phyloP scores from a whole-genome alignment of 2,329 filamentous ascomycete genomes.

The Colletotrichum orchidophilum region DNA sequence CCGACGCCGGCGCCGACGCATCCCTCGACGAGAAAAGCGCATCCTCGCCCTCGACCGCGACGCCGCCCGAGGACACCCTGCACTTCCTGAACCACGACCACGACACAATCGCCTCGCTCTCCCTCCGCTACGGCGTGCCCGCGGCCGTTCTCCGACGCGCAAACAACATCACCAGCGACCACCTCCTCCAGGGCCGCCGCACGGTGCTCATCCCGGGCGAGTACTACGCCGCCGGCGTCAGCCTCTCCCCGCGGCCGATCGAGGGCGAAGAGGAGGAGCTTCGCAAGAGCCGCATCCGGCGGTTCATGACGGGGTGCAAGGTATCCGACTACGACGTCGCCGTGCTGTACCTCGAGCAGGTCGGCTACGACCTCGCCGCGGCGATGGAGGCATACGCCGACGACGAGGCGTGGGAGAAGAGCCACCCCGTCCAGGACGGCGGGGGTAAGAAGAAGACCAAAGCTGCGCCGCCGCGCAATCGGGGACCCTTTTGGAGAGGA shows the following conservation, averaged over 20 bases:
- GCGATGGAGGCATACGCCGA: slow-evolving; percentile 73
- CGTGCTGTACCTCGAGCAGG: slow-evolving; percentile 77
- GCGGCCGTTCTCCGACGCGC: slow-evolving; percentile 67
- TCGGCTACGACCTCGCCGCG: slow-evolving; percentile 70
- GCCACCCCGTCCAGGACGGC: slow-evolving; percentile 64
- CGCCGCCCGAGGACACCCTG: slow-evolving; percentile 68
- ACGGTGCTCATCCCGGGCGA: slow-evolving; percentile 77
- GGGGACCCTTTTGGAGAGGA: slow-evolving; percentile 45
- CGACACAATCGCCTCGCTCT: slow-evolving; percentile 75
- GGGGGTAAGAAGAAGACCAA: slow-evolving; percentile 41
- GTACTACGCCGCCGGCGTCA: slow-evolving; percentile 73
- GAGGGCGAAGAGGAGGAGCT: slow-evolving; percentile 79
- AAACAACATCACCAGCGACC: slow-evolving; percentile 78
- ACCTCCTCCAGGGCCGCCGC: slow-evolving; percentile 74
- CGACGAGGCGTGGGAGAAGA: slow-evolving; percentile 80
- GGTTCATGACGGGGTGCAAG: slow-evolving; percentile 84
- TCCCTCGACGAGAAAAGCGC: slow-evolving; percentile 42
- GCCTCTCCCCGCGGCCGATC: slow-evolving; percentile 75
- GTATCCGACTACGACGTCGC: slow-evolving; percentile 81
- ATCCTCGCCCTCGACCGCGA: slow-evolving; percentile 6
- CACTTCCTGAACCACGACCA: slow-evolving; percentile 78
- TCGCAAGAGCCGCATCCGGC: slow-evolving; percentile 74
- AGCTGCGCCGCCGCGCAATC: slow-evolving; percentile 36
- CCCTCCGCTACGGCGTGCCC: slow-evolving; percentile 77
- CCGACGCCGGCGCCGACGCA: slow-evolving; percentile 2